Conservation (phyloP, 129 eudicot genomes). For the Pittosporum tobira region DNA sequence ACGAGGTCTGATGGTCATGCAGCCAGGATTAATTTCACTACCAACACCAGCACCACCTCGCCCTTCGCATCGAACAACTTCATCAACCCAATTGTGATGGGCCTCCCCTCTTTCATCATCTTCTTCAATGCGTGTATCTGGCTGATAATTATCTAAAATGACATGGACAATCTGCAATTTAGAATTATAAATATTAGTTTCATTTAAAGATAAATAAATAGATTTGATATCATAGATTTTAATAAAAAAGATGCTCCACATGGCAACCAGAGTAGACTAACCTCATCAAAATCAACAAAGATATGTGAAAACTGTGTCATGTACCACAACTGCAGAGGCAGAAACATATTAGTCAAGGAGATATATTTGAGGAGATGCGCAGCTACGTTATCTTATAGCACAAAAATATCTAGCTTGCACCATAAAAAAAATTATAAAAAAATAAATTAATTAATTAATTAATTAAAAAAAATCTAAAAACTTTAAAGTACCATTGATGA, state of each 20-base stretch:
- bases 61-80: conserved; percentile 81
- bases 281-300: conserved; percentile 69
- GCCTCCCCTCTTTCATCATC: conserved; percentile 62
- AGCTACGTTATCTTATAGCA: neutral
- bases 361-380: neutral
- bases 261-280: conserved; percentile 18
- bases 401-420: neutral
- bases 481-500: conserved; percentile 75
- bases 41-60: conserved; percentile 33
- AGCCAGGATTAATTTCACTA: conserved; percentile 39
- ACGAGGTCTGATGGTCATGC: conserved; percentile 37
- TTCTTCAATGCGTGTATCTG: conserved; percentile 24
- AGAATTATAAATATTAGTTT: neutral
- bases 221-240: neutral
- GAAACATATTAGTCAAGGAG: neutral
- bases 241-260: neutral
- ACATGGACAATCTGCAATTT: conserved; percentile 60
- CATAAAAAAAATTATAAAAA: neutral
- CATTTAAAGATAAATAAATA: neutral
- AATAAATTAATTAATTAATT: neutral
- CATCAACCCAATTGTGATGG: conserved; percentile 95
- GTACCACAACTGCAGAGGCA: conserved; percentile 73
- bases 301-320: conserved; percentile 87
- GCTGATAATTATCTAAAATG: conserved; percentile 59
- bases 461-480: too few species aligned